Base-by-base conservation (phyloP, 345 rosid species). In the Pistacia integerrima region DNA sequence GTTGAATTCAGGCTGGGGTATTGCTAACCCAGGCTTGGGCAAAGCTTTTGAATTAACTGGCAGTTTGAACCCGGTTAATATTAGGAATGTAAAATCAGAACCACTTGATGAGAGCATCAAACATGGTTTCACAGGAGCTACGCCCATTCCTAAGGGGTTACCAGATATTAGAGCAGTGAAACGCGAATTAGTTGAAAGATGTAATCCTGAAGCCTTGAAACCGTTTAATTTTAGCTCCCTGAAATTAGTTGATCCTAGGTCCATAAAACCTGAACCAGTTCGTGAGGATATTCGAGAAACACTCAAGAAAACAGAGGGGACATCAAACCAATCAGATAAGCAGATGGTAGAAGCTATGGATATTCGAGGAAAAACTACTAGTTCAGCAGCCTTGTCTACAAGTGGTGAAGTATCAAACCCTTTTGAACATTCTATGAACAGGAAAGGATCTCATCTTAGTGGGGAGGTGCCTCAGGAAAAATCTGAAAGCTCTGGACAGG, bases 31-130 rank as follows among this genome's bases (percentile, higher is more conserved):
- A 55, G 77, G 81, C 51, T 44, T 76, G 67, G 52, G 83, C 14
- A 52, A 62, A 64, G 72, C 57, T 59, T 59, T 55, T 68, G 28
- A 73, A 33, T 59, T 77, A 0, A 75, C 77, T 76, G 76, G 84
- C 66, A 84, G 76, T 58, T 58, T 72, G 48, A 78, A 73, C 58
- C 52, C 64, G 13, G 64, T 73, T 73, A 81, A 73, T 55, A 74
- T 80, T 9, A 76, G 80, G 70, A 75, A 68, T 66, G 86, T 94
- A 35, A 94, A 92, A 82, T 72, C 86, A 51, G 97, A 94, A 83
- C 87, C 87, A 7, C 48, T 72, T 77, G 92, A 92, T 73, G 93
- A 84, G 77, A 74, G 69, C 72, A 58, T 57, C 72, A 82, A 67
- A 68, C 64, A 41, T 76, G 82, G 76, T 75, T 74, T 69, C 38